Evolutionary conservation across 1,284 basidiomycete genomes (phyloP), one percentile per base, ranked within the genome.

Genomic region (Inonotus obliquus): DNA sequence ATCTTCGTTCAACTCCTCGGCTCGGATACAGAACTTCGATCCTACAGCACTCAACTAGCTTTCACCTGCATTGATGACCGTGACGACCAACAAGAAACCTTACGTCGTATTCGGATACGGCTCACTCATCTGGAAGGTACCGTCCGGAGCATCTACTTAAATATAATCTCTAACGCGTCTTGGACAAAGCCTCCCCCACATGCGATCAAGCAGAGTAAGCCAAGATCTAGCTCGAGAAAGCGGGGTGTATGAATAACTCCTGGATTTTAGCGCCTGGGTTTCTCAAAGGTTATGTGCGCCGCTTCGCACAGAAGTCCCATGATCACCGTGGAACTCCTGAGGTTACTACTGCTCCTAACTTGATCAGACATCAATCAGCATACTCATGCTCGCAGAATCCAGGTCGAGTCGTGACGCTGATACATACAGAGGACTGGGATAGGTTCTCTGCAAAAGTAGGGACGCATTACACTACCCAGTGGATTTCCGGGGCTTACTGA

Each of bases 381-480:
- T 37, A 32, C 27, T 47, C 44, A 25, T 27, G 21, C 19, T 60
- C 21, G 32, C 57, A 91, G 87, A 82, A 77, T 60, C 91, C 91
- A 4, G 92, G 92, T 3, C 77, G 92, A n/a, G 93, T 94, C 1
- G 93, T 94, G 4, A 96, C 93, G 1, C 77, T 96, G 2, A 79
- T 95, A n/a, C 87, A 90, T 68, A 87, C 90, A 62, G 83, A 87
- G 71, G 89, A 94, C 60, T 96, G 92, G 92, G 84, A 86, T 55
- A 72, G 74, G 9, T 86, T 91, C 69, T 89, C 89, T 14, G 76
- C 71, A 21, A 81, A 81, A 21, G 89, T 89, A 65, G 64, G 82
- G 51, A 6, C 17, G 41, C 17, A 44, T 17, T 44, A n/a, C 17
- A 1, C 32, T 23, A 17, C 14, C 45, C 11, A n/a, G 25, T 17